Evolutionary conservation across 2,329 filamentous ascomycete genomes (phyloP).

Genomic region (Pseudogymnoascus sp.): DNA sequence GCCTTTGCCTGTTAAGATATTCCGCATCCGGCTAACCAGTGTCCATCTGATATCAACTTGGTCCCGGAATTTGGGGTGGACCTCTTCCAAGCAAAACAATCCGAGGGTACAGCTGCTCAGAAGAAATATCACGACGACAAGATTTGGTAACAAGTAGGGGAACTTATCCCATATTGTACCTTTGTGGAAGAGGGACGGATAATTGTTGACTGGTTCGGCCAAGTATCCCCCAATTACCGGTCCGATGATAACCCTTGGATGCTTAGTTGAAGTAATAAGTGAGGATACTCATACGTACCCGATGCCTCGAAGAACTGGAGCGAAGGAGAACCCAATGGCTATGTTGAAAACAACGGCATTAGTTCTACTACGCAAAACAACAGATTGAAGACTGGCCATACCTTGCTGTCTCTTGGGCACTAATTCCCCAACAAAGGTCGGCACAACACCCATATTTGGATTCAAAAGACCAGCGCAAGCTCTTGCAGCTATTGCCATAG

Average conservation of each 20-base stretch:
- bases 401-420: too few relatives aligned
- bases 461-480: too few relatives aligned
- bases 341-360: conserved; percentile 8
- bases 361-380: conserved; percentile 10
- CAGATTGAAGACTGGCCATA: conserved; percentile 35
- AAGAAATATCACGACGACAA: background rate
- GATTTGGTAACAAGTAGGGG: conserved; percentile 73
- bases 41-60: conserved; percentile 1
- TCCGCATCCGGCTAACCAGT: background rate
- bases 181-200: conserved; percentile 60
- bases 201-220: conserved; percentile 73
- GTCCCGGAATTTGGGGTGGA: background rate
- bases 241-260: conserved; percentile 70
- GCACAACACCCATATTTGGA: conserved; percentile 82
- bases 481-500: conserved; percentile 72
- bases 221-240: conserved; percentile 81
- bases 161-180: conserved; percentile 73
- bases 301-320: conserved; percentile 92
- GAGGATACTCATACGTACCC: conserved; percentile 49
- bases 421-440: conserved; percentile 85
- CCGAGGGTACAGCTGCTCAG: background rate
- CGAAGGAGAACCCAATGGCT: conserved; percentile 86
- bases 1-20: too few relatives aligned
- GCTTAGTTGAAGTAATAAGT: conserved; percentile 12
- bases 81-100: background rate